Evolutionary conservation across 2,329 filamentous ascomycete species (phyloP), one percentile per base, ranked within the genome.

Genomic region (Stagonosporopsis rhizophila): DNA sequence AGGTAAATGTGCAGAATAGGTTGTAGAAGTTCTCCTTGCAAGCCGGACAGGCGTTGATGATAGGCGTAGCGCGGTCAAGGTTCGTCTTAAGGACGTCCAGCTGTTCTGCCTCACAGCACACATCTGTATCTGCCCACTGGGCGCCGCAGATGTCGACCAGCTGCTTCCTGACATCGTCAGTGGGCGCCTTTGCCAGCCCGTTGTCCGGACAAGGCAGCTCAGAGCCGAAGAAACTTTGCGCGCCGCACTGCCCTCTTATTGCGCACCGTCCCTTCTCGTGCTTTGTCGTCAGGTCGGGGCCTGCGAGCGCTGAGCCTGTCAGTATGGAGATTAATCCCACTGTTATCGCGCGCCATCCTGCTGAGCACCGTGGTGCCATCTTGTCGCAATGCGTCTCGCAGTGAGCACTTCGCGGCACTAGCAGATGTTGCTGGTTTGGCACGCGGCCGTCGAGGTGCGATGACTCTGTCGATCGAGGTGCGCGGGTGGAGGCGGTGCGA

Each of bases 21-120:
- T 99, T 96, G 82, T 91, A 98, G 81, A 99, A 99, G 81, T 99
- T 99, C 69, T 93, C 89, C 77, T 95, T 96, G 84, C 95, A 99
- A 28, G 96, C 95, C 1, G 95, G 95, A 75, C 95, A 99, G 9
- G 92, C 92, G 23, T 92, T 88, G 73, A 99, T 92, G 71, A 99
- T 89, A 56, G 89, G 87, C 67, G 93, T 92, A 2, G 92, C 94
- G 20, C 91, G 91, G 65, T 91, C 89, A 55, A 99, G 84, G 70
- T 96, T 96, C 59, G 86, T 89, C 67, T 91, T 89, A 60, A 99
- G 86, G 1, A 89, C 83, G 67, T 90, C 85, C 53, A 99, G 82
- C 84, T 98, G 95, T 39, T 91, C 88, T 44, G 86, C 80, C 45
- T 85, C 85, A 74, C 95, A 99, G 79, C 95, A 99, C 11, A 98